Evolutionary conservation across 306 rosid species (phyloP), one percentile per base, ranked within the genome.

Genomic region (Inga leiocalycina): DNA sequence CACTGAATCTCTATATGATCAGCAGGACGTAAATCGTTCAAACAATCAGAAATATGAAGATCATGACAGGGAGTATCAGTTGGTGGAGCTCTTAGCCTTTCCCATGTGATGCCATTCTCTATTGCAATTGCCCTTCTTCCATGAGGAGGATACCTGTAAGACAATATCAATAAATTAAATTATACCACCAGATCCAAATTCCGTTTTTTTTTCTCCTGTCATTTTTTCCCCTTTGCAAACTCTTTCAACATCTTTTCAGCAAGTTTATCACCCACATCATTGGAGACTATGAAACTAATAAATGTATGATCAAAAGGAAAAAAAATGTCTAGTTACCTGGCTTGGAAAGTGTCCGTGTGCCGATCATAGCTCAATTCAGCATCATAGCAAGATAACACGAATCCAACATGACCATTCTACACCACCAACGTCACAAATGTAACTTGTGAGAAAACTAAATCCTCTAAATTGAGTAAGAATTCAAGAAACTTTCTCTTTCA

Each of bases 351-450:
- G 85, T 93, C 93, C 45, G 88, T 89, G 80, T 43, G 85, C 20
- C 86, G 91, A 88, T 93, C 97, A 80, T 96, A 96, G 90, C 94
- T 86, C 81, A 96, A 83, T 79, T 96, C 92, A 64, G 99, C 98
- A 90, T 96, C 99, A 87, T 96, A 96, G 88, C 99, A 96, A 65
- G 99, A 96, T 88, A 96, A 81, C 89, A 96, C 87, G 82, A 96
- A 96, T 71, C 97, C 98, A 75, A 96, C 98, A 88, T 96, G 97
- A 41, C 98, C 99, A 88, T 96, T 93, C 98, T 95, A 86, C 85
- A 82, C 73, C 30, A 80, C 69, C 78, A 85, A 70, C 74, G 65
- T 51, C 16, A 80, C 44, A 77, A 70, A 61, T 67, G 70, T 13
- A 78, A 84, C 80, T 44, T 12, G 12, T 44, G 76, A 72, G 76